Percentiles rank a stretch among this genome's conserved stretches.
These are phyloP conservation scores for Cryphonectria radicalis DNA, from an alignment of 2,329 filamentous ascomycete genomes.

Conservation along the genomic window DNA sequence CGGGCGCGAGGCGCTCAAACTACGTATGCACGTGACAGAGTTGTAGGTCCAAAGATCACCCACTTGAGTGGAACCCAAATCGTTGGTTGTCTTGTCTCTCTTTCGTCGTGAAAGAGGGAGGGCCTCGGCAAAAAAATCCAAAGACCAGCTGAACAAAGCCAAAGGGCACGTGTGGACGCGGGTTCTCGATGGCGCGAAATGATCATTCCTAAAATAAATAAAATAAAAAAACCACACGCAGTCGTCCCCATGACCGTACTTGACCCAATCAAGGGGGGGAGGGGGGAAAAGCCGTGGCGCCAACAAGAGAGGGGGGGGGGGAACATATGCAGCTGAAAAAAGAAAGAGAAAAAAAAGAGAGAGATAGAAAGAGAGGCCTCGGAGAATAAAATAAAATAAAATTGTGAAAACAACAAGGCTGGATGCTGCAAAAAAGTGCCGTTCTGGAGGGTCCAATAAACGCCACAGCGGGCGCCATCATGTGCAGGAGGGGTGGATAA, in stretches of 20 bases:
- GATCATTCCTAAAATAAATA: background rate
- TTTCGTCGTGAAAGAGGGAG: no score
- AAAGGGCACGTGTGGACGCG: background rate
- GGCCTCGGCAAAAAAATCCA: background rate
- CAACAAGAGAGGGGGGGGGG: background rate
- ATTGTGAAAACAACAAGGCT: background rate
- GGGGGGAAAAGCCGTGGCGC: background rate
- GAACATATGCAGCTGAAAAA: background rate
- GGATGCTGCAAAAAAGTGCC: background rate
- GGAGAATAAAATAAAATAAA: background rate
- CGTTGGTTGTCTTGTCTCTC: background rate
- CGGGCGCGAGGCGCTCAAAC: background rate
- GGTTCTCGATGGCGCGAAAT: background rate
- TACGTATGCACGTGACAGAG: background rate
- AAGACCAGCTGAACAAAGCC: background rate
- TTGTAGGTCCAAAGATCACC: background rate
- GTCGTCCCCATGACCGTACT: slow-evolving; percentile 3
- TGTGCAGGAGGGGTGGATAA: background rate
- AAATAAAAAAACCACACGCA: background rate
- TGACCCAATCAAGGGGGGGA: background rate
- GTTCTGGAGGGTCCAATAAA: background rate
- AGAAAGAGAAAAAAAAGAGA: background rate
- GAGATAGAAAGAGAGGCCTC: background rate
- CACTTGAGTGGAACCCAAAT: background rate
- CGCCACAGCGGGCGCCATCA: background rate